Evolutionary conservation across 1,284 basidiomycete genomes (phyloP).

Genomic region (Sporisorium reilianum): DNA sequence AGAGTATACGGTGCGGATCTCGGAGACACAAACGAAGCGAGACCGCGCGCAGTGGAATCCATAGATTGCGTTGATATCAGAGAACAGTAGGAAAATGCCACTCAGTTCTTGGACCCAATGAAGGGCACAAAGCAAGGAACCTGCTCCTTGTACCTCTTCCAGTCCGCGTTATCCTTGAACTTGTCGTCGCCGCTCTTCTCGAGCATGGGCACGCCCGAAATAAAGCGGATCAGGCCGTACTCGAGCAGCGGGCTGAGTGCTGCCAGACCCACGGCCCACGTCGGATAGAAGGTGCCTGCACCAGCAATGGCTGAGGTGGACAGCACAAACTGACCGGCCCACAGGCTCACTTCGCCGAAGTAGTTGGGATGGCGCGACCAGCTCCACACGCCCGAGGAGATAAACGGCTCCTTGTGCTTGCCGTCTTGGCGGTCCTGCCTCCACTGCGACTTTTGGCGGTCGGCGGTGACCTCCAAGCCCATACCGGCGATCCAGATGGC

Average conservation of each 20-base stretch:
- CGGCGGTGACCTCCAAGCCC: conserved; percentile 69
- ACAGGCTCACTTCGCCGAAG: conserved; percentile 81
- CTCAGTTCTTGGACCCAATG: conserved; percentile 51
- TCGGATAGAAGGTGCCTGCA: conserved; percentile 71
- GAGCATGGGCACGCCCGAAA: conserved; percentile 79
- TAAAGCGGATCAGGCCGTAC: conserved; percentile 72
- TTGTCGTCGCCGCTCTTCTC: conserved; percentile 77
- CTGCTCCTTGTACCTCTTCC: conserved; percentile 77
- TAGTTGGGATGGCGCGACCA: conserved; percentile 83
- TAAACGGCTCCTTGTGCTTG: conserved; percentile 81
- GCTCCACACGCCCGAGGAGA: conserved; percentile 79
- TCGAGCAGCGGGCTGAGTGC: conserved; percentile 78
- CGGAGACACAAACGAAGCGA: too few relatives aligned
- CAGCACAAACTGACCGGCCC: conserved; percentile 79
- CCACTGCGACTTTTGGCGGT: conserved; percentile 80
- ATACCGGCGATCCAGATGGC: conserved; percentile 73
- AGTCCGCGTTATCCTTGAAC: conserved; percentile 76
- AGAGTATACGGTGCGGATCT: too few relatives aligned
- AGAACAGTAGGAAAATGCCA: too few relatives aligned
- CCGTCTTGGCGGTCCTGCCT: conserved; percentile 76
- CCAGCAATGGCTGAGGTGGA: conserved; percentile 34
- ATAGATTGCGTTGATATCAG: too few relatives aligned
- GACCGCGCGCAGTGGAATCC: too few relatives aligned
- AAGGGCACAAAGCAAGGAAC: conserved; percentile 61
- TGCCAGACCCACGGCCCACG: conserved; percentile 70